Evolutionary conservation across 129 eudicot genomes (phyloP).

Genomic region (Pseudognaphalium luteoalbum): DNA sequence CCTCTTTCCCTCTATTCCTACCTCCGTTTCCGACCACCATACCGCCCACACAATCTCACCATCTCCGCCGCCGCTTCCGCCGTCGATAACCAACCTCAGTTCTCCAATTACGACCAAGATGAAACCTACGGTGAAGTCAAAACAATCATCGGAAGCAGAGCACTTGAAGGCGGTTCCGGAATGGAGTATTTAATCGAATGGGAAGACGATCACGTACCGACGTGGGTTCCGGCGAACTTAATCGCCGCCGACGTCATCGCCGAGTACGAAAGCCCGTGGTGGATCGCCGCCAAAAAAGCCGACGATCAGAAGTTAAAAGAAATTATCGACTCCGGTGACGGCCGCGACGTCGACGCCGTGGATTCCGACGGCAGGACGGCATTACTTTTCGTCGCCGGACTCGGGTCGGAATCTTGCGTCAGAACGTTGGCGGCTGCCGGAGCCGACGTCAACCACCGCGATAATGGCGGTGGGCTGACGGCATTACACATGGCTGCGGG

Average conservation of each 20-base stretch:
- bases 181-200: constrained; percentile 93
- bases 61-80: constrained; percentile 42
- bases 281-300: constrained; percentile 82
- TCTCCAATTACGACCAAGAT: constrained; percentile 59
- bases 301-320: constrained; percentile 58
- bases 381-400: constrained; percentile 71
- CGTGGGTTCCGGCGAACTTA: constrained; percentile 77
- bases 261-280: constrained; percentile 90
- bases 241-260: constrained; percentile 81
- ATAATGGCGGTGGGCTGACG: constrained; percentile 69
- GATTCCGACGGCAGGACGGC: constrained; percentile 87
- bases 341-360: constrained; percentile 72
- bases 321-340: constrained; percentile 48
- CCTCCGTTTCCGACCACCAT: constrained; percentile 28
- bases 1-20: constrained; percentile 30
- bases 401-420: constrained; percentile 84
- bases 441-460: constrained; percentile 64
- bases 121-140: constrained; percentile 86
- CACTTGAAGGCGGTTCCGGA: constrained; percentile 37
- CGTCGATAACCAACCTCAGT: constrained; percentile 47
- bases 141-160: constrained; percentile 80
- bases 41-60: constrained; percentile 30
- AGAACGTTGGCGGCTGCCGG: constrained; percentile 59
- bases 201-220: constrained; percentile 90
- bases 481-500: constrained; percentile 98